These are phyloP conservation scores for Apiospora kogelbergensis DNA, from an alignment of 2,329 filamentous ascomycete genomes.

Conservation along the genomic window DNA sequence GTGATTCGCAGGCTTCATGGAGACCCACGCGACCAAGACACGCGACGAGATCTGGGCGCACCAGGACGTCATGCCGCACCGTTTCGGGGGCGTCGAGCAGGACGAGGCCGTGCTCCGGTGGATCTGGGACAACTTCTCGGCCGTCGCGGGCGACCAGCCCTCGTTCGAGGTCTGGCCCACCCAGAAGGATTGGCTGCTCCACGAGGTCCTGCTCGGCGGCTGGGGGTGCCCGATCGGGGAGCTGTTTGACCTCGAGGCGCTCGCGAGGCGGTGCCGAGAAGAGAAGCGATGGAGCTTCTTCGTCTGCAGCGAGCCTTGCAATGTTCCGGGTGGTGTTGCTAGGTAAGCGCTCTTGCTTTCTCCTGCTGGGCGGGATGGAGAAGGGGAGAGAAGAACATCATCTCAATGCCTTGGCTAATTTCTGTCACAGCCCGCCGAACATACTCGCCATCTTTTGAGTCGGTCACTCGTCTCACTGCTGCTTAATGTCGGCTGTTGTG, in stretches of 20 bases:
- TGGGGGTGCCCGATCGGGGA: constrained; percentile 24
- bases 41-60: constrained; percentile 30
- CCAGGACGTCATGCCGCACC: constrained; percentile 36
- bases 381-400: too few relatives aligned
- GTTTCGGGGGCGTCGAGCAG: constrained; percentile 43
- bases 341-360: constrained; percentile 20
- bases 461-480: background rate
- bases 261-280: background rate
- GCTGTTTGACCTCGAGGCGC: constrained; percentile 21
- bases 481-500: background rate
- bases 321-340: constrained; percentile 18
- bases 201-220: constrained; percentile 20
- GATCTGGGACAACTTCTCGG: constrained; percentile 44
- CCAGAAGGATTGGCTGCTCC: constrained; percentile 22
- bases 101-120: constrained; percentile 28
- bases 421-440: constrained; percentile 31
- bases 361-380: too few relatives aligned
- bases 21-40: constrained; percentile 21
- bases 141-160: constrained; percentile 40
- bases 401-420: too few relatives aligned
- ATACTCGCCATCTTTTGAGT: constrained; percentile 36
- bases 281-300: constrained; percentile 21
- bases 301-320: constrained; percentile 19
- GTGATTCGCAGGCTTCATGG: constrained; percentile 26
- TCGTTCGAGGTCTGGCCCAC: constrained; percentile 39